Base-by-base conservation (phyloP, 345 rosid genomes). In the Salix arbutifolia region DNA sequence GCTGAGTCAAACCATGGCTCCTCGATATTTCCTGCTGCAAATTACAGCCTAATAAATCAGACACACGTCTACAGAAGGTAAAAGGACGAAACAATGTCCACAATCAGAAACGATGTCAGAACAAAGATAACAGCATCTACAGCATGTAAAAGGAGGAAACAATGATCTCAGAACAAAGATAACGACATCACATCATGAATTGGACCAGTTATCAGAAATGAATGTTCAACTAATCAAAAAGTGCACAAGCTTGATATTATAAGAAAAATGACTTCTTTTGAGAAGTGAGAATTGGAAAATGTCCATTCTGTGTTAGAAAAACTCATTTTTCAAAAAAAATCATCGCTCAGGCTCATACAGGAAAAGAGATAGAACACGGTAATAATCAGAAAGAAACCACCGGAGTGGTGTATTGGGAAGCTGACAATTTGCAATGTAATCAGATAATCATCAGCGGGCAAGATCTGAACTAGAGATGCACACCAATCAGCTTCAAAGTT, bases 1-100 rank as follows among this genome's bases (percentile, higher is more conserved):
- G 35, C 23, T 19, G 84, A 74, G 46, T 82, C 84, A 74, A 77
- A 82, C 84, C 84, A 82, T 66, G 84, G 73, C 50, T 82, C 84
- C 73, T 82, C 84, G 14, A 60, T 66, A 67, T 78, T 74, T 31
- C 81, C 84, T 53, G 70, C 78, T 35, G 79, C 73, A 46, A 58
- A 61, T 65, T 23, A 31, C 14, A 79, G 52, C 18, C 21, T 26
- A 81, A 61, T 62, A 72, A 71, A 28, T 71, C 72, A 75, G 64
- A 25, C 14, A 52, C 33, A 19, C 42, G n/a, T 48, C 19, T 38
- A 30, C 4, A 44, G 3, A 30, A 61, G 77, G 23, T 56, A 58
- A 60, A 75, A 56, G 31, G 23, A 12, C 28, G 50, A 19, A 53
- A 77, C 10, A 35, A 33, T 33, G 46, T 75, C 60, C 44, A 31